Evolutionary conservation across 2,329 filamentous ascomycete genomes (phyloP).

Genomic region (Microsporum audouinii): DNA sequence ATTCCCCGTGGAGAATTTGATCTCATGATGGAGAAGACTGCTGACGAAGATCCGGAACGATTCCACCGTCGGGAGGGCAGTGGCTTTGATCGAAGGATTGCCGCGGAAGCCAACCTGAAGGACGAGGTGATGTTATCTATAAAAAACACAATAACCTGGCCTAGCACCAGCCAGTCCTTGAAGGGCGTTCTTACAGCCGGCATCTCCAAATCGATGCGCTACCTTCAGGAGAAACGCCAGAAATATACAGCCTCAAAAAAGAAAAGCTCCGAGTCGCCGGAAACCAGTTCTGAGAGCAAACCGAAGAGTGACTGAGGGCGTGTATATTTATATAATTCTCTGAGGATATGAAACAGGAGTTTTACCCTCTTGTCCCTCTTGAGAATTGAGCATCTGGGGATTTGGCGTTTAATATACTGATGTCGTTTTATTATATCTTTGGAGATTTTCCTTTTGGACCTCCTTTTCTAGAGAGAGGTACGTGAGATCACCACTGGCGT

Average conservation of each 20-base stretch:
- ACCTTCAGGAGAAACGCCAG: constrained; percentile 65
- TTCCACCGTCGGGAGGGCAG: constrained; percentile 68
- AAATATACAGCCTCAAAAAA: background rate
- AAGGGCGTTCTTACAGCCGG: constrained; percentile 79
- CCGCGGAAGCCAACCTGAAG: constrained; percentile 56
- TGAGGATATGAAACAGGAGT: background rate
- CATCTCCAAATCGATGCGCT: constrained; percentile 55
- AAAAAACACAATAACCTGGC: constrained; percentile 82
- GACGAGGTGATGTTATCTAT: constrained; percentile 64
- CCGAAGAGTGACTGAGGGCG: background rate
- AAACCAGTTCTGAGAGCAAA: background rate
- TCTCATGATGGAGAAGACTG: constrained; percentile 66
- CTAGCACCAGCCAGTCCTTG: constrained; percentile 73
- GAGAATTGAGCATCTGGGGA: background rate
- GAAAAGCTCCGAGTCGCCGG: background rate
- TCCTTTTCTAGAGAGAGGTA: background rate
- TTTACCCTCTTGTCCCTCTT: background rate
- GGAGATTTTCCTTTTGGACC: background rate
- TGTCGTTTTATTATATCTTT: background rate
- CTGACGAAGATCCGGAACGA: constrained; percentile 52
- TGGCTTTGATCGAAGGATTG: constrained; percentile 76
- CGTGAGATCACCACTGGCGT: background rate
- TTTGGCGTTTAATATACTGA: background rate
- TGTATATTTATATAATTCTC: background rate
- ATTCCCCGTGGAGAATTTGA: constrained; percentile 77